A percentile compares a stretch with the other conserved stretches of the same genome.
Conservation (phyloP, 108 stramenopile genomes). For the Fragilariopsis cylindrus region DNA sequence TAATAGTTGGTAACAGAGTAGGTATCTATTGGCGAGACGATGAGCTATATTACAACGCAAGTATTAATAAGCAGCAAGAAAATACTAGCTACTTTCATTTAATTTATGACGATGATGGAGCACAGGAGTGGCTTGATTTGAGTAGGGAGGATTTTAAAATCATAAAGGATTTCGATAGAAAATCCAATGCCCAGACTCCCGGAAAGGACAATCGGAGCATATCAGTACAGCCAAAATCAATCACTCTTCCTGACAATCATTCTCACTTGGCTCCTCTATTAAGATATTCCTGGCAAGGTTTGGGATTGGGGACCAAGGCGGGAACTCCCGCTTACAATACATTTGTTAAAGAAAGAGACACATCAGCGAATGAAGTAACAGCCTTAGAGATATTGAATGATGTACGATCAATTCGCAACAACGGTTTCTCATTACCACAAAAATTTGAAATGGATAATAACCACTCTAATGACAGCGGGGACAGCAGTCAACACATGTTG, state of each 20-base stretch:
- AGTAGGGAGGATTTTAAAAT: not conserved
- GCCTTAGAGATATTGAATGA: conserved; percentile 8
- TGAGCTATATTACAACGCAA: conserved; percentile 4
- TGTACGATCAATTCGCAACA: not conserved
- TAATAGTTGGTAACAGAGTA: not conserved
- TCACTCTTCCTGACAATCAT: conserved; percentile 1
- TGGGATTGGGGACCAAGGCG: conserved; percentile 8
- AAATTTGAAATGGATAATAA: not conserved
- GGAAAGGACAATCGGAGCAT: not conserved
- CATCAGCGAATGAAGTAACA: not conserved
- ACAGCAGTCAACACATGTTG: not conserved
- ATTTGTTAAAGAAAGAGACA: not conserved
- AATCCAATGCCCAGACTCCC: not conserved
- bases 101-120: conserved; percentile 4
- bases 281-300: conserved; percentile 11
- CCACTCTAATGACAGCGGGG: not conserved
- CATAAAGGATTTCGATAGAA: not conserved
- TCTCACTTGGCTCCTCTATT: conserved; percentile 8
- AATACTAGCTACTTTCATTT: conserved; percentile 15
- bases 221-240: not conserved
- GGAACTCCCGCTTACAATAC: conserved; percentile 25
- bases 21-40: not conserved
- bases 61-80: not conserved
- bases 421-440: not conserved
- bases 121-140: conserved; percentile 13